A percentile compares a stretch with the other conserved stretches of the same genome.
Conservation (phyloP, 2,329 filamentous ascomycete species). For the Trichoderma semiorbis region DNA sequence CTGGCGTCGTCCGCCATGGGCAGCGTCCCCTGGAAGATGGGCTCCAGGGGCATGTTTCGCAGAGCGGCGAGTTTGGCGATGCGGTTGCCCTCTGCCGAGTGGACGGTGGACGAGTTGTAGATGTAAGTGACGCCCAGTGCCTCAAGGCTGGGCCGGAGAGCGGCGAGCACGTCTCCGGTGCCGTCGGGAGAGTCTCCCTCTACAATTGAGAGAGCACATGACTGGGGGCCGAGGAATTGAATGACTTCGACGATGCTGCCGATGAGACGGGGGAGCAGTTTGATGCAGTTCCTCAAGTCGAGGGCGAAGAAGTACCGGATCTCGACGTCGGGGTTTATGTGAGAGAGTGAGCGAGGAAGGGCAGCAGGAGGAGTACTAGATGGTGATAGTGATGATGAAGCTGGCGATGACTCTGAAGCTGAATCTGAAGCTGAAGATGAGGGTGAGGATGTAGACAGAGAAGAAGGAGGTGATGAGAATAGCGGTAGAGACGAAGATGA, state of each 20-base stretch:
- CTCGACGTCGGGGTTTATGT: not conserved
- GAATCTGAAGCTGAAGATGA: not conserved
- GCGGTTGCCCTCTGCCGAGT: slow-evolving; percentile 43
- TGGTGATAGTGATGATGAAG: not conserved
- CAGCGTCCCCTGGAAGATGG: slow-evolving; percentile 35
- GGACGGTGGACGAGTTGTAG: slow-evolving; percentile 40
- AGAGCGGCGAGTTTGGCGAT: slow-evolving; percentile 48
- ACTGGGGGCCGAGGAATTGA: slow-evolving; percentile 44
- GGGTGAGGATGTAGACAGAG: not conserved
- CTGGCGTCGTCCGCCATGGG: slow-evolving; percentile 36
- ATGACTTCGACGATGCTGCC: slow-evolving; percentile 49
- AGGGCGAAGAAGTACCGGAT: slow-evolving; percentile 49
- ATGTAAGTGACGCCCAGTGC: slow-evolving; percentile 39
- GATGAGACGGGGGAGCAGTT: slow-evolving; percentile 43
- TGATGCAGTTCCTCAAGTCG: slow-evolving; percentile 43
- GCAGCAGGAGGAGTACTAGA: not conserved
- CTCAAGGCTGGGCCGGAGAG: slow-evolving; percentile 38
- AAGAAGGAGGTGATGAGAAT: not conserved
- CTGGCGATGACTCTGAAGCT: not conserved
- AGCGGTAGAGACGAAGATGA: not conserved
- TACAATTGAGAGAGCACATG: slow-evolving; percentile 50
- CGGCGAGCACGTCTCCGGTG: slow-evolving; percentile 45
- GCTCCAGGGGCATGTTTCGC: slow-evolving; percentile 50
- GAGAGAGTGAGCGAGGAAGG: not conserved
- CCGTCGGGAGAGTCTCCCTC: slow-evolving; percentile 52